Base-by-base conservation (phyloP, 805 yeast species). In the Candida maesae region DNA sequence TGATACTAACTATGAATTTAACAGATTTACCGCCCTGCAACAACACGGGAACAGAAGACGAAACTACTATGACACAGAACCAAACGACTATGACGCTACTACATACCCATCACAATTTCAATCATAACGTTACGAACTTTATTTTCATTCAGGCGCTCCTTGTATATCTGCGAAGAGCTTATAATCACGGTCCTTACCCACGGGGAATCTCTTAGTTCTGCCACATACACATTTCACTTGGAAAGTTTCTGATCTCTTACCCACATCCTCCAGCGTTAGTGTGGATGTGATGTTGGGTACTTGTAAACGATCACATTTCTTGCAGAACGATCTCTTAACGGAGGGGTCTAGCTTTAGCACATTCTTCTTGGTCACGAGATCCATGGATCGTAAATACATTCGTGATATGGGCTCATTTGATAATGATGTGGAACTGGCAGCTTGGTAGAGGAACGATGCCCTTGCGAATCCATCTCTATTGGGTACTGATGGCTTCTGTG, bases 241-340 rank as follows among this genome's bases (percentile, higher is more conserved):
- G 37, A 81, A 58, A 0, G 74, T 60, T 45, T 83, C 84, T 47
- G 68, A 64, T 17, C 61, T 56, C 0, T 64, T 68, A 15, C 77
- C 72, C 13, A 37, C 38, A 52, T 80, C 78, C 25, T 61, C 67
- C 1, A 81, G 41, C 16, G 64, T 57, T 3, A 68, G 49, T 1
- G 56, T 35, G 36, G 72, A 53, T 15, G 71, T 68, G 14, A 66
- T 37, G 0, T 80, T 82, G 1, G 82, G 78, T 1, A 76, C 52
- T 45, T 74, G 63, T 9, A 73, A 45, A 8, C 78, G 58, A 33
- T 73, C 62, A 59, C 96, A 88, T 27, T 63, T 64, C 51, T 85
- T 86, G 61, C 96, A 88, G 13, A 81, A 55, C 0, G 73, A 68
- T 49, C 95, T 67, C 59, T 88, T 88, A 10, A 87, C 48, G 26